Base-by-base conservation (phyloP, 208 protist species). In the Crithidia sp. region DNA sequence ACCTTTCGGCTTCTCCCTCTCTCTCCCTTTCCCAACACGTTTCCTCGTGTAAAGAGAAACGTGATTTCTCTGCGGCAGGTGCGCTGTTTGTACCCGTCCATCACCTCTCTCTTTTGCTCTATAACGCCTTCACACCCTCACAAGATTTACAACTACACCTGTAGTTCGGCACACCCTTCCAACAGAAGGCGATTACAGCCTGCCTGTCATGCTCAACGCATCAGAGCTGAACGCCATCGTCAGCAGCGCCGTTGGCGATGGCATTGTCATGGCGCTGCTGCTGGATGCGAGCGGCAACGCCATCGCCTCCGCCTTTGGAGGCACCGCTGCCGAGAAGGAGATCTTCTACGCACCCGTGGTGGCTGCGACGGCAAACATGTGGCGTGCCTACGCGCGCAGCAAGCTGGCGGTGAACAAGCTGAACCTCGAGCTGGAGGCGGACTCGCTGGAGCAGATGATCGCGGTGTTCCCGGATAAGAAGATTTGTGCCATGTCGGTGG, bases 361-460 rank as follows among this genome's bases (percentile, higher is more conserved):
- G n/a, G 86, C 87, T 5, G 84, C 86, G 17, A 85, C 76, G 37
- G 77, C 82, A 13, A 97, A 95, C 71, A 79, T 93, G 60, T 95
- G 90, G 90, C 88, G 90, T 36, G 83, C 82, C 14, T 94, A 90
- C 75, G 87, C 81, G 7, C 68, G 52, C 17, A 89, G 76, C 41
- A 85, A 92, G 44, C 67, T 94, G 40, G 60, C 83, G 8, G 80
- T 83, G 62, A 95, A 93, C 65, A 86, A 87, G 65, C 45, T 89
- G 8, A 92, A 74, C 63, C 66, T 85, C 13, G 67, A 90, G 56
- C 59, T 84, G 10, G 90, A 94, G 71, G 45, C 69, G 2, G 82
- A 94, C 28, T 76, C 92, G 47, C 76, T 95, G 28, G 90, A 97
- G 78, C 85, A 92, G 58, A 81, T 95, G 37, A 68, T 97, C 4